Conservation (phyloP, 2,329 filamentous ascomycete genomes). For the Cadophora luteo-olivacea region DNA sequence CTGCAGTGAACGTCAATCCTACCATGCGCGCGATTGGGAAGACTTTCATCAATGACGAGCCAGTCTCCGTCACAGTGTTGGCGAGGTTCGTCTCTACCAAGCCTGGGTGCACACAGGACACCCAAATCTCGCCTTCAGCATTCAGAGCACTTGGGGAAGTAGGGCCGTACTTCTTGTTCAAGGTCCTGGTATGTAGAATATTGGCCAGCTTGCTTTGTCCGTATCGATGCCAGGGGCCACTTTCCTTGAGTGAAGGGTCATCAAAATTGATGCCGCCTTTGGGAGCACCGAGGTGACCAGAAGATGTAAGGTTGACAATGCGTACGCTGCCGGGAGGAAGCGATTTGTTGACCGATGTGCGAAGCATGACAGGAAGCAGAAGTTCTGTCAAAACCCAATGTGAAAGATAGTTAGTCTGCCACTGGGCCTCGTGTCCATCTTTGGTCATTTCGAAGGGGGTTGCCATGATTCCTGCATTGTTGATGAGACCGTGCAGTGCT, state of each 20-base stretch:
- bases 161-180: constrained; percentile 46
- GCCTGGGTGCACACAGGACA: constrained; percentile 50
- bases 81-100: constrained; percentile 46
- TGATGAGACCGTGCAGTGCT: constrained; percentile 49
- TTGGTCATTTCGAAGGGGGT: constrained; percentile 42
- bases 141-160: constrained; percentile 40
- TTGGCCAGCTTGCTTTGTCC: constrained; percentile 56
- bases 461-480: constrained; percentile 51
- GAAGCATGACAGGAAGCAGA: constrained; percentile 36
- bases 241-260: constrained; percentile 40
- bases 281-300: constrained; percentile 34
- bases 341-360: constrained; percentile 23
- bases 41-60: constrained; percentile 26
- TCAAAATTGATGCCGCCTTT: constrained; percentile 36
- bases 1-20: constrained; percentile 41
- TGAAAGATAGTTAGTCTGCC: constrained; percentile 44
- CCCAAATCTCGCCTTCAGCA: constrained; percentile 49
- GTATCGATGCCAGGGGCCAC: constrained; percentile 49
- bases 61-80: constrained; percentile 27
- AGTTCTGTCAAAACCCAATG: constrained; percentile 39
- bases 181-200: constrained; percentile 49
- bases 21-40: constrained; percentile 33
- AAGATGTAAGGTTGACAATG: constrained; percentile 36
- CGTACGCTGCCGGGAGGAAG: constrained; percentile 36
- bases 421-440: constrained; percentile 49